Conservation (phyloP, 177 flowering plant genomes). For the Vitis hybrid region DNA sequence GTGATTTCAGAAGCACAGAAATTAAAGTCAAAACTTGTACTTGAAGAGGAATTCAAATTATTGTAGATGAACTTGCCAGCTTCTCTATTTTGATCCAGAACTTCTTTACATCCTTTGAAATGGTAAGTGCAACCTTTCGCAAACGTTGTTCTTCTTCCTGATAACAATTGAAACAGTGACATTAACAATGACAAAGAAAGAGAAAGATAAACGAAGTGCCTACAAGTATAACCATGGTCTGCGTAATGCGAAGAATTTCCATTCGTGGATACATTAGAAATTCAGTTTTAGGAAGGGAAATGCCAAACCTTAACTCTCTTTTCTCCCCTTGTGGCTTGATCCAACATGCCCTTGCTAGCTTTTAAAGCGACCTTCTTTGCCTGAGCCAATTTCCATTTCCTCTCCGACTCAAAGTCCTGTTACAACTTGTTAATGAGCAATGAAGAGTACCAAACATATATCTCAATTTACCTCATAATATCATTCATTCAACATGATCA, state of each 20-base stretch:
- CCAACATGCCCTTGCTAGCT: constrained; percentile 93
- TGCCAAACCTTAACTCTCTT: constrained; percentile 80
- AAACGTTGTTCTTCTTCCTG: constrained; percentile 96
- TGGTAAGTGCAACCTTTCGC: constrained; percentile 85
- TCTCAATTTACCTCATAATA: neutral
- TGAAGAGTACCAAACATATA: neutral
- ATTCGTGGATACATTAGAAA: neutral
- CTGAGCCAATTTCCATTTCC: constrained; percentile 92
- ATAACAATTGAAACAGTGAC: constrained; percentile 1
- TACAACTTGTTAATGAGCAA: constrained; percentile 22
- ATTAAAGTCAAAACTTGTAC: neutral
- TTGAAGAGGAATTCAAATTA: constrained; percentile 2
- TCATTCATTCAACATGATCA: neutral
- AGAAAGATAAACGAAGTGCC: neutral
- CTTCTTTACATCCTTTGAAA: constrained; percentile 95
- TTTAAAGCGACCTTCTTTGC: constrained; percentile 93
- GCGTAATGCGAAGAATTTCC: neutral
- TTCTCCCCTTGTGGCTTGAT: constrained; percentile 95
- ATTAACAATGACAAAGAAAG: neutral
- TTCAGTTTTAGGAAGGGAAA: constrained; percentile 7
- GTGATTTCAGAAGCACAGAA: neutral
- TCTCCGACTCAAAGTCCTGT: constrained; percentile 98
- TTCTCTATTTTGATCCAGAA: constrained; percentile 98
- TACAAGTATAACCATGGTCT: neutral
- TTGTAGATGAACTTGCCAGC: constrained; percentile 59